A percentile compares a stretch with the other conserved stretches of the same genome.
phyloP scores from a whole-genome alignment of 2,329 filamentous ascomycete species.

The Fusarium subtropicale region DNA sequence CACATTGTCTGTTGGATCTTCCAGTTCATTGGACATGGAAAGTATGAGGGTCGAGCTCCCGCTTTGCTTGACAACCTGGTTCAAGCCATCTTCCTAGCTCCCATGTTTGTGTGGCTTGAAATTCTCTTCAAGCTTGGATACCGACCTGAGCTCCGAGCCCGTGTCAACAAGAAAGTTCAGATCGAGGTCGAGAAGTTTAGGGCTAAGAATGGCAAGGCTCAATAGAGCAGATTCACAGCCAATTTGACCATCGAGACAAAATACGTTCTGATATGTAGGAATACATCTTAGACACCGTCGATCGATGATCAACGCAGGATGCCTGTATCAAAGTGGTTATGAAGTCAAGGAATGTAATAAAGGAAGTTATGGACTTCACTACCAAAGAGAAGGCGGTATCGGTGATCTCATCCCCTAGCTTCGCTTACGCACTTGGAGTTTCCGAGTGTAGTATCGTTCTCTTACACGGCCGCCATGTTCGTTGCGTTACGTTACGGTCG shows the following conservation, averaged over 20 bases:
- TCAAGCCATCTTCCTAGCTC: conserved; percentile 91
- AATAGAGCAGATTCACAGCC: conserved; percentile 51
- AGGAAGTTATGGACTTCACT: conserved; percentile 1
- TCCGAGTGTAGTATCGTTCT: conserved; percentile 27
- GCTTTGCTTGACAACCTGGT: conserved; percentile 91
- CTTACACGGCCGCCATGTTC: conserved; percentile 27
- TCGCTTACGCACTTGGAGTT: conserved; percentile 32
- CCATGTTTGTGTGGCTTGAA: conserved; percentile 98
- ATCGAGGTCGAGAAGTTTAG: conserved; percentile 82
- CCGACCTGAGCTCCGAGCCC: conserved; percentile 83
- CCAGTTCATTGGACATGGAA: conserved; percentile 92
- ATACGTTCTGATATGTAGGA: neutral
- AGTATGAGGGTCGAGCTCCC: conserved; percentile 87
- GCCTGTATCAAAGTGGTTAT: neutral
- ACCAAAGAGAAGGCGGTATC: conserved; percentile 6
- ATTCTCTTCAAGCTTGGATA: conserved; percentile 91
- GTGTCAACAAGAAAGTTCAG: conserved; percentile 80
- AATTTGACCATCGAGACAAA: conserved; percentile 12
- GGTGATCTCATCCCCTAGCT: conserved; percentile 27
- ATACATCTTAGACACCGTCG: neutral
- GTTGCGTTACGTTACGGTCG: conserved; percentile 21
- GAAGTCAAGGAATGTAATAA: conserved; percentile 6
- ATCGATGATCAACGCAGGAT: conserved; percentile 1
- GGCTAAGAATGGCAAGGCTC: conserved; percentile 64
- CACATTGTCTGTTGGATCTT: conserved; percentile 84